Evolutionary conservation across 1,139 yeast species (phyloP).

Genomic region (Saccharomyces hybrid): DNA sequence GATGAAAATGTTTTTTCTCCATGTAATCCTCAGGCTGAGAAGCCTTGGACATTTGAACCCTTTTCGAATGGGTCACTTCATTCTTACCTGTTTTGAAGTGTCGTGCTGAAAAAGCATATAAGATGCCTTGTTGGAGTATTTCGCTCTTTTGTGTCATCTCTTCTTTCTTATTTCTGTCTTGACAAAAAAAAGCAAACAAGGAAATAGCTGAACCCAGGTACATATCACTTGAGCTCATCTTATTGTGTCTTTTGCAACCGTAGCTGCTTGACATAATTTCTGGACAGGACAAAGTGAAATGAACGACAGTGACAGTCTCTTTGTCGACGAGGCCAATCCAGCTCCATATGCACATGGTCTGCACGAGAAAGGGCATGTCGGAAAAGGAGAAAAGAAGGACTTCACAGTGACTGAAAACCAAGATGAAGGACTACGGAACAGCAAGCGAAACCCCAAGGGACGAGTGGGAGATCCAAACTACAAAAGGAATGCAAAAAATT

Average conservation of each 20-base stretch:
- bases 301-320: not conserved
- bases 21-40: not conserved
- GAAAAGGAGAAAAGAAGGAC: not conserved
- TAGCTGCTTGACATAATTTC: not conserved
- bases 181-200: not conserved
- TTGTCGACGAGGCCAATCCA: not conserved
- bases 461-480: not conserved
- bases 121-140: not conserved
- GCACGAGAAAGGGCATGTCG: not conserved
- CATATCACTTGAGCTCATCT: not conserved
- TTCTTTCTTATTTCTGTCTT: not conserved
- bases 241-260: not conserved
- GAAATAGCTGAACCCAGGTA: not conserved
- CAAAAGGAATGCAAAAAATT: constrained; percentile 11
- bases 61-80: not conserved
- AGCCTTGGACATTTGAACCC: not conserved
- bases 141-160: not conserved
- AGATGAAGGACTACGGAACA: not conserved
- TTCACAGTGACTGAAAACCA: not conserved
- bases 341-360: not conserved
- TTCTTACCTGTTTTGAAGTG: not conserved
- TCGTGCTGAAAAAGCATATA: not conserved
- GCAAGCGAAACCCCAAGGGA: not conserved
- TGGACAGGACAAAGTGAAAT: not conserved
- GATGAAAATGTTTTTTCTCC: not conserved